A percentile compares a stretch with the other conserved stretches of the same genome.
Conservation (phyloP, 106 monocot species). For the Platanthera guangdongensis region DNA sequence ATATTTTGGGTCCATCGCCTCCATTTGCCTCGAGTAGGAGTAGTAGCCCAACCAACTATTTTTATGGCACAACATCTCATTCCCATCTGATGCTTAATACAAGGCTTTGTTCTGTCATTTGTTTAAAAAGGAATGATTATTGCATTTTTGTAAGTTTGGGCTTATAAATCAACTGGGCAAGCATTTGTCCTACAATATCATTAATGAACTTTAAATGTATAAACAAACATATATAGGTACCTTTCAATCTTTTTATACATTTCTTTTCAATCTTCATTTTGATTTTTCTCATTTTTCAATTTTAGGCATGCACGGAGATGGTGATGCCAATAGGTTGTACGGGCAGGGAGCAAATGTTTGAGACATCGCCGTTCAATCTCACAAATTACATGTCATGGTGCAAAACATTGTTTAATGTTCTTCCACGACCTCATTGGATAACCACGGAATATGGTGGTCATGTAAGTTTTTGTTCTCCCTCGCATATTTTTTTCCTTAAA, state of each 20-base stretch:
- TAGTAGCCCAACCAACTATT: too few species aligned
- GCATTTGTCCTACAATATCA: neutral
- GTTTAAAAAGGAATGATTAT: too few species aligned
- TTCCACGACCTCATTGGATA: slow-evolving; percentile 23
- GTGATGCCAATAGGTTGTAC: slow-evolving; percentile 17
- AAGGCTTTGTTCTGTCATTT: too few species aligned
- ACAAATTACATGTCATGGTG: neutral
- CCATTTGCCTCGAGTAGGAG: too few species aligned
- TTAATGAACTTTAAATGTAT: neutral
- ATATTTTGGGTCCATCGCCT: too few species aligned
- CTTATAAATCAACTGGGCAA: too few species aligned
- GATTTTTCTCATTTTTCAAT: neutral
- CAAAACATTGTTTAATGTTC: slow-evolving; percentile 8
- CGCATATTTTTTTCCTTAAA: neutral
- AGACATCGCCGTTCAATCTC: slow-evolving; percentile 8
- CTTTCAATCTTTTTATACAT: too few species aligned
- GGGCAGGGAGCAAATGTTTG: slow-evolving; percentile 18
- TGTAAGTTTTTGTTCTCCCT: neutral
- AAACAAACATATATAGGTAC: too few species aligned
- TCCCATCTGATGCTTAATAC: too few species aligned
- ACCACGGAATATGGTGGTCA: slow-evolving; percentile 10
- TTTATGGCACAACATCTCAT: too few species aligned
- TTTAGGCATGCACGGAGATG: slow-evolving; percentile 24
- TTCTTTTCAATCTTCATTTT: too few species aligned
- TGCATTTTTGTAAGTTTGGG: too few species aligned